Evolutionary conservation across 768 basidiomycete species (phyloP), one percentile per base, ranked within the genome.

Genomic region (Phlegmacium glaucopus): DNA sequence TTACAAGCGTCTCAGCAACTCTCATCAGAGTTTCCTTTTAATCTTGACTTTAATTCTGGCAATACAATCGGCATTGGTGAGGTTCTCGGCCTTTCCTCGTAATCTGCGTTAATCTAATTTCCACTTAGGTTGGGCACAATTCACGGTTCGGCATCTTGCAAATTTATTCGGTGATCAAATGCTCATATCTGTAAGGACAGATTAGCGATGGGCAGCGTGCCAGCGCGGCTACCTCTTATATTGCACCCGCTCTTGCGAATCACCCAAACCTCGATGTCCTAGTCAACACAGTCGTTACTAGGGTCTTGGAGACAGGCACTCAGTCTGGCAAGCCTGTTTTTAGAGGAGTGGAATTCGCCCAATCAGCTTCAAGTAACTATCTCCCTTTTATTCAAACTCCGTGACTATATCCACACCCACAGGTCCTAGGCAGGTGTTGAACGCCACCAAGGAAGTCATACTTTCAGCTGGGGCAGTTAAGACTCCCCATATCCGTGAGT

Each of bases 401-500:
- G n/a, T n/a, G n/a, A n/a, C n/a, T n/a, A n/a, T n/a, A n/a, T n/a
- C n/a, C n/a, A n/a, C n/a, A n/a, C n/a, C n/a, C n/a, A n/a, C n/a
- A n/a, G n/a, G n/a, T n/a, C n/a, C n/a, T n/a, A n/a, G n/a, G n/a
- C n/a, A n/a, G n/a, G n/a, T n/a, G n/a, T n/a, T n/a, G n/a, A n/a
- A 25, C 17, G 48, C 29, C 10, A 49, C 36, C 11, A 66, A 63
- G 42, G 71, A 72, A 40, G 57, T 72, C 26, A 65, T 73, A 26
- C 56, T 74, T 3, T 70, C 69, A 1, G 68, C 64, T 9, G 72
- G 72, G 15, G 50, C 60, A 2, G 52, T 71, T 29, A 67, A 66
- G 9, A 70, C 68, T 2, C 58, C 70, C 6, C 60, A 60, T 13
- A 54, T 70, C n/a, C 62, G n/a, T n/a, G n/a, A n/a, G n/a, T n/a